Evolutionary conservation across 768 basidiomycete genomes (phyloP), one percentile per base, ranked within the genome.

Genomic region (Tylopilus subfusipes): DNA sequence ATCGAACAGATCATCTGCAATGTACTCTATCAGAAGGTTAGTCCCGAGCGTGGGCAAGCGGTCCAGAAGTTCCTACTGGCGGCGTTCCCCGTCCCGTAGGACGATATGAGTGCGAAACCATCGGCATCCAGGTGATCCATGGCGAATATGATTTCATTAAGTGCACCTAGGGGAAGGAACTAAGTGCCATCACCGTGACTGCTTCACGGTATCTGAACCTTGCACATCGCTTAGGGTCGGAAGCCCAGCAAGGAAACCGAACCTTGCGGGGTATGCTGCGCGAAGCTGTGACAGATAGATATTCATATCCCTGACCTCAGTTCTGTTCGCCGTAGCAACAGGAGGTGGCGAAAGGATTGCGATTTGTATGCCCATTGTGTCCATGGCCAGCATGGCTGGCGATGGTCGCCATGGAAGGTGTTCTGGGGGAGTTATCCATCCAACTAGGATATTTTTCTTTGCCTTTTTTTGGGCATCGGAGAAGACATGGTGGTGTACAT

Each of bases 401-500:
- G 80, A 73, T 18, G 81, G 79, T 16, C 65, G 73, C 88, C 88
- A 89, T 18, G 86, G 86, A 25, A 88, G 66, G 62, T 84, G 83
- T 58, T 78, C 86, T 34, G 72, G 58, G 1, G 88, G 86, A 1
- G 84, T 82, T 50, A 70, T 74, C 82, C 83, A 90, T 19, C 86
- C 86, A 21, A 84, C 65, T 12, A 73, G 62, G 12, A 65, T 54
- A 54, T 81, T 82, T 36, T 68, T 68, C 24, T 70, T 70, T 25
- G 63, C 68, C 60, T 87, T 85, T 56, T 76, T 56, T 43, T 83
- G 68, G 44, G 76, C 73, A 16, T 76, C 65, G 3, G 85, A 78
- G 61, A 90, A 88, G 64, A 82, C 82, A 63, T 90, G 88, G 69
- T 90, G 88, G 63, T 91, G 88, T n/a, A 89, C 70, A 66, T 91